Evolutionary conservation across 208 protist species (phyloP).

Genomic region (Trichomonas gallinae): DNA sequence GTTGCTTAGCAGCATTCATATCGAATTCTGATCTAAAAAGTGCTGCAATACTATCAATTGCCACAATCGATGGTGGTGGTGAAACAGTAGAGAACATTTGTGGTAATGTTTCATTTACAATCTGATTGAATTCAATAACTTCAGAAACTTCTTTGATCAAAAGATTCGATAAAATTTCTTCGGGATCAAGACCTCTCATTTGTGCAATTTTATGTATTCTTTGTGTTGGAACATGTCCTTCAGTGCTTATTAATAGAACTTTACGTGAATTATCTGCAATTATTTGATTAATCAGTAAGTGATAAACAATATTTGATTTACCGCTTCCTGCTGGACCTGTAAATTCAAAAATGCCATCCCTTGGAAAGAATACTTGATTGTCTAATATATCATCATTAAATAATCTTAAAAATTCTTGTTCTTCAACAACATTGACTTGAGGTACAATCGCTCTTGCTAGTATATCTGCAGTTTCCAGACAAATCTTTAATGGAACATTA

Average conservation of each 20-base stretch:
- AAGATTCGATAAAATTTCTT: background rate
- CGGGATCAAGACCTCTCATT: background rate
- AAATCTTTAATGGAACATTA: background rate
- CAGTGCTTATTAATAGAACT: background rate
- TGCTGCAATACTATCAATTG: background rate
- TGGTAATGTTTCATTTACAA: background rate
- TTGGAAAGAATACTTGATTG: background rate
- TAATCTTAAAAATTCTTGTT: too few species aligned
- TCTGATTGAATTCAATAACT: background rate
- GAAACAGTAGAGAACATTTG: background rate
- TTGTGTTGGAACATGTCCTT: background rate
- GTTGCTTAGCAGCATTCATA: background rate
- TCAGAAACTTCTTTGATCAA: background rate
- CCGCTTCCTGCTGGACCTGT: background rate
- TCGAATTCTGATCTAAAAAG: background rate
- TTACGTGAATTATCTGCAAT: background rate
- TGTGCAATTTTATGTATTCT: background rate
- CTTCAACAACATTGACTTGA: background rate
- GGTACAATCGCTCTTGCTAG: background rate
- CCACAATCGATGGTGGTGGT: background rate
- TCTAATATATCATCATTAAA: background rate
- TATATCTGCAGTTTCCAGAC: background rate
- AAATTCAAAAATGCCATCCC: background rate
- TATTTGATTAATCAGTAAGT: background rate
- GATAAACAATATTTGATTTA: conserved; percentile 1